Evolutionary conservation across 352 stramenopile species (phyloP), one percentile per base, ranked within the genome.

Genomic region (Nannochloropsis limnetica): DNA sequence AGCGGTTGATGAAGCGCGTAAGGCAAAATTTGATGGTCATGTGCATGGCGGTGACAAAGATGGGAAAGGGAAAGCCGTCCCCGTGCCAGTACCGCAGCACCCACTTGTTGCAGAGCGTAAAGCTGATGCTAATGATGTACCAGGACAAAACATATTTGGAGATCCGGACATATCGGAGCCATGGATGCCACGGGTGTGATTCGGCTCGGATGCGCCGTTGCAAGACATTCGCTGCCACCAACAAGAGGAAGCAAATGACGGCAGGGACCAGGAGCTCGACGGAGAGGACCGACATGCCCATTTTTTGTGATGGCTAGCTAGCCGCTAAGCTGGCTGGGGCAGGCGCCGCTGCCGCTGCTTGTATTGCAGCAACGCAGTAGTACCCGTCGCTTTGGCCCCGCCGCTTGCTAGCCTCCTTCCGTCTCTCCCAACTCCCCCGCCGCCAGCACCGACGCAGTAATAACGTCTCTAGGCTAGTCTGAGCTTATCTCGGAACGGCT

Each of bases 51-150:
- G 84, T 87, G n/a, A 84, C 81, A 14, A 87, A 80, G 2, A 84
- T 82, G 54, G 84, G 84, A 80, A 82, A 87, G 25, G 84, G 84
- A 43, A 87, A 87, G 15, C 84, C 84, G 27, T 80, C 32, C 68
- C 82, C 82, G 27, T 83, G 79, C 84, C 84, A 87, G 14, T 84
- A 80, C 27, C 80, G 79, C 22, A 87, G 81, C 17, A 87, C 67
- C 82, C 82, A 87, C 4, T 69, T 23, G 67, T 87, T 87, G 14
- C 68, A 80, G 22, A 87, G 68, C 14, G 84, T 84, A 67, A 87
- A 86, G 32, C 82, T 84, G 49, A 87, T 83, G 68, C 84, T 87
- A 20, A 87, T 85, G 68, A 82, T 80, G 49, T 87, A 87, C 84
- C 84, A 87, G 31, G 74, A 74, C 23, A 84, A 69, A 28, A 84